Percentiles rank a stretch among this genome's conserved stretches.
phyloP scores from a whole-genome alignment of 208 protist species.

The Phytomonas sp. region DNA sequence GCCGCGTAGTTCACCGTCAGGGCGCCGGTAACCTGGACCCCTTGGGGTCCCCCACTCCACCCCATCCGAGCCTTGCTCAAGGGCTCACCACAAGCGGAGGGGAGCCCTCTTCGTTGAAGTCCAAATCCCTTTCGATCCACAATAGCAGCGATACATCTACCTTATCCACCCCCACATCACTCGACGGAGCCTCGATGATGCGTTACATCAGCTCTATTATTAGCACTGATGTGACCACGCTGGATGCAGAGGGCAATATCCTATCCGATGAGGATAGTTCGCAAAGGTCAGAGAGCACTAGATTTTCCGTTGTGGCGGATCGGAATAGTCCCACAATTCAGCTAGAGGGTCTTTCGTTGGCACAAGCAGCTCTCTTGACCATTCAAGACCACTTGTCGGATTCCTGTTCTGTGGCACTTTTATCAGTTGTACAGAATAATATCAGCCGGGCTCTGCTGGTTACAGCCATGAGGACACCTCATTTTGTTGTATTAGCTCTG shows the following conservation, averaged over 20 bases:
- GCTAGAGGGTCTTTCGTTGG: constrained; percentile 65
- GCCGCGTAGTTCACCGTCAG: not conserved
- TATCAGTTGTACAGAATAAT: constrained; percentile 51
- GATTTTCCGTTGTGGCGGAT: constrained; percentile 6
- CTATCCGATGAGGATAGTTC: constrained; percentile 3
- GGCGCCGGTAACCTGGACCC: not conserved
- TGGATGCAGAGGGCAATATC: constrained; percentile 24
- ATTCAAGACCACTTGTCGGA: constrained; percentile 19
- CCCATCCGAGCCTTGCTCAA: not conserved
- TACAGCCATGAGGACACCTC: constrained; percentile 42
- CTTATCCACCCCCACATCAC: constrained; percentile 11
- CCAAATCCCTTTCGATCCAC: not conserved
- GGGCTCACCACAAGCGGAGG: not conserved
- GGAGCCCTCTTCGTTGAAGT: not conserved
- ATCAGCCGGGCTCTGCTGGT: constrained; percentile 71
- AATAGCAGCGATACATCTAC: not conserved
- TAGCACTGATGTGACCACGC: constrained; percentile 23
- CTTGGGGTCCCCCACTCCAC: not conserved
- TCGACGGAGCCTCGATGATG: constrained; percentile 21
- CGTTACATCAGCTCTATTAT: constrained; percentile 44
- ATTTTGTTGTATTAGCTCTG: constrained; percentile 77
- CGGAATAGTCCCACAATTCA: constrained; percentile 36
- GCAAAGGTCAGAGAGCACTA: not conserved
- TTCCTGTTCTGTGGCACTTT: constrained; percentile 19
- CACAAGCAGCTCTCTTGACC: constrained; percentile 49